These are phyloP conservation scores for Phytophthora foliorum DNA, from an alignment of 352 stramenopile species.

Conservation along the genomic window DNA sequence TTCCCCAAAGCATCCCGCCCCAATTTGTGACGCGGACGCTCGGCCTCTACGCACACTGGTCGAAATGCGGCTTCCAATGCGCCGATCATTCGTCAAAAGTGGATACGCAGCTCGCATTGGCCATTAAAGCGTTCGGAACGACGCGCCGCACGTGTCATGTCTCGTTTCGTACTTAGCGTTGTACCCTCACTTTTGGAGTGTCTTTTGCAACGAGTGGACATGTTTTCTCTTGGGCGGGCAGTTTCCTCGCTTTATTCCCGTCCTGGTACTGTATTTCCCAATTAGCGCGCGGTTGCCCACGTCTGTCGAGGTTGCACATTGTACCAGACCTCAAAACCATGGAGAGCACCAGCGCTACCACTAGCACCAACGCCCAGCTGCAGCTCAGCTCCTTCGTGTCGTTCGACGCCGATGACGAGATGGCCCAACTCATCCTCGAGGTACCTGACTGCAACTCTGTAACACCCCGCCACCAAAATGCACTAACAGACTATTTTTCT, in stretches of 20 bases:
- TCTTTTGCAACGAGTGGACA: conserved; percentile 30
- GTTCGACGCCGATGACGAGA: conserved; percentile 76
- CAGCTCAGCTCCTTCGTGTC: conserved; percentile 87
- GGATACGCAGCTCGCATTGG: conserved; percentile 10
- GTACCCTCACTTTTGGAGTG: conserved; percentile 34
- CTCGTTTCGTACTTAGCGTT: conserved; percentile 32
- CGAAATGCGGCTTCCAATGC: background rate
- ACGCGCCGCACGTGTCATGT: conserved; percentile 28
- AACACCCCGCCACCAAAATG: conserved; percentile 1
- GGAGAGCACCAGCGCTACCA: conserved; percentile 36
- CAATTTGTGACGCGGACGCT: conserved; percentile 26
- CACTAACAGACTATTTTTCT: conserved; percentile 12
- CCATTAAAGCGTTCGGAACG: conserved; percentile 5
- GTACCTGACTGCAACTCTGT: conserved; percentile 31
- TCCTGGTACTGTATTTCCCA: conserved; percentile 26
- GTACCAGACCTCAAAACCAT: conserved; percentile 26
- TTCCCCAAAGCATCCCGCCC: conserved; percentile 17
- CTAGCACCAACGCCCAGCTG: conserved; percentile 58
- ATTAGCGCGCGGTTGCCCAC: conserved; percentile 26
- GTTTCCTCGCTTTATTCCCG: conserved; percentile 26
- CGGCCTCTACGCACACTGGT: background rate
- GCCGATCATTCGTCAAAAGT: conserved; percentile 5
- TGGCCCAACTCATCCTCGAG: conserved; percentile 85
- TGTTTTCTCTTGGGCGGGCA: conserved; percentile 25
- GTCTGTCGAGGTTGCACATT: background rate